A percentile compares a stretch with the other conserved stretches of the same genome.
Evolutionary conservation across 805 yeast genomes (phyloP).

Genomic region (Nakazawaea laoshanensis): DNA sequence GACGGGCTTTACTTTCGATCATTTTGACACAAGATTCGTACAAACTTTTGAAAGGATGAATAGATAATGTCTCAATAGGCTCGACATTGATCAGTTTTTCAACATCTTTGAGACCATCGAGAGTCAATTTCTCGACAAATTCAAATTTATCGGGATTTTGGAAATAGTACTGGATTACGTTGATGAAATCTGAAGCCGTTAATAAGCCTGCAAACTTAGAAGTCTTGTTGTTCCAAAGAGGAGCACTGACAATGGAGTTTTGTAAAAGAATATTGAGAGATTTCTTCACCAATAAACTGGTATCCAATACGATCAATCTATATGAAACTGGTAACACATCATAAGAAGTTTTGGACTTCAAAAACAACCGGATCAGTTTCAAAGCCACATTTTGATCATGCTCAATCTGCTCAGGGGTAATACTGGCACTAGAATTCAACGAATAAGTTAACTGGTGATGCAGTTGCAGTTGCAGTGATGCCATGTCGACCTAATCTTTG

Average conservation of each 20-base stretch:
- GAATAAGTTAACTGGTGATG: constrained; percentile 10
- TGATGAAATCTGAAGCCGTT: constrained; percentile 87
- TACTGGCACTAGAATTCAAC: constrained; percentile 5
- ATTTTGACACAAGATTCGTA: constrained; percentile 91
- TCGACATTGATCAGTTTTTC: constrained; percentile 83
- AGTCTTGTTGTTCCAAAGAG: constrained; percentile 87
- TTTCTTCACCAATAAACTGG: constrained; percentile 82
- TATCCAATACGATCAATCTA: constrained; percentile 86
- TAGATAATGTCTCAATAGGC: constrained; percentile 77
- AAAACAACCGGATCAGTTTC: constrained; percentile 72
- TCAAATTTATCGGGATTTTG: constrained; percentile 85
- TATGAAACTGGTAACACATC: constrained; percentile 96
- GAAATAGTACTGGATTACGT: constrained; percentile 89
- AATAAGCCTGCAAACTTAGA: constrained; percentile 90
- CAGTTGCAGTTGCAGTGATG: constrained; percentile 10
- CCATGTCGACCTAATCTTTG: constrained; percentile 3
- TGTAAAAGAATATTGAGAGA: constrained; percentile 84
- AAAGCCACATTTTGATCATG: constrained; percentile 70
- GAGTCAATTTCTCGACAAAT: constrained; percentile 74
- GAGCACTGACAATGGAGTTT: constrained; percentile 93
- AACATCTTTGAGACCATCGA: constrained; percentile 79
- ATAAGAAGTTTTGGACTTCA: constrained; percentile 87
- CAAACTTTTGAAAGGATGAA: constrained; percentile 83
- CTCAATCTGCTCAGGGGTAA: constrained; percentile 22
- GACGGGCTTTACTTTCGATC: constrained; percentile 80